phyloP scores from a whole-genome alignment of 139 green algal species.

The Haematococcus sp. region DNA sequence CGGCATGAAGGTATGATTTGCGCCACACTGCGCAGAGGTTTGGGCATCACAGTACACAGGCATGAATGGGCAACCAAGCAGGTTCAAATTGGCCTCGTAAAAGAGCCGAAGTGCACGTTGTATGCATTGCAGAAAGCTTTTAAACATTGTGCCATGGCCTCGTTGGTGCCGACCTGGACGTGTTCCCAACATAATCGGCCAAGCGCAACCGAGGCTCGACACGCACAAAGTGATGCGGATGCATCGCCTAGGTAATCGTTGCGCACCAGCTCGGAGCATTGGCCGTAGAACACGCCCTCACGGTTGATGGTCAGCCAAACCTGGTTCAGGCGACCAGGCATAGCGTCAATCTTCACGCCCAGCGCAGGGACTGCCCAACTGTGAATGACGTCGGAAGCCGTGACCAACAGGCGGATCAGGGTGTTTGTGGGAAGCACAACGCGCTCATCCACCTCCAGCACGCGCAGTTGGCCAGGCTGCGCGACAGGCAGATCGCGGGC shows the following conservation, averaged over 20 bases:
- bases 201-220: too few relatives aligned
- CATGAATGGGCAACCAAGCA: neutral
- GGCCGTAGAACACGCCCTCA: conserved; percentile 68
- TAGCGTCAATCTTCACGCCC: conserved; percentile 61
- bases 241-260: too few relatives aligned
- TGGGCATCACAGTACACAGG: neutral
- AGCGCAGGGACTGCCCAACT: conserved; percentile 59
- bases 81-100: too few relatives aligned
- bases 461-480: conserved; percentile 59
- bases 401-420: conserved; percentile 57
- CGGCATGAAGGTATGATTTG: conserved; percentile 70
- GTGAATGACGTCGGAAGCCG: conserved; percentile 47
- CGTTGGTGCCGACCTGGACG: too few relatives aligned
- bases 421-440: conserved; percentile 69
- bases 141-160: too few relatives aligned
- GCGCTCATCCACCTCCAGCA: conserved; percentile 60
- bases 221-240: too few relatives aligned
- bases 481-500: too few relatives aligned
- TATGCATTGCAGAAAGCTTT: too few relatives aligned
- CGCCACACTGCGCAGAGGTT: conserved; percentile 31
- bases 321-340: conserved; percentile 70
- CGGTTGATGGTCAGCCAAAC: conserved; percentile 63
- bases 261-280: conserved; percentile 74
- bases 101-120: too few relatives aligned
- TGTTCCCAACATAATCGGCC: too few relatives aligned